These are phyloP conservation scores for Geranomyces michiganensis DNA, from an alignment of 192 early-diverging fungal genomes.

Conservation along the genomic window DNA sequence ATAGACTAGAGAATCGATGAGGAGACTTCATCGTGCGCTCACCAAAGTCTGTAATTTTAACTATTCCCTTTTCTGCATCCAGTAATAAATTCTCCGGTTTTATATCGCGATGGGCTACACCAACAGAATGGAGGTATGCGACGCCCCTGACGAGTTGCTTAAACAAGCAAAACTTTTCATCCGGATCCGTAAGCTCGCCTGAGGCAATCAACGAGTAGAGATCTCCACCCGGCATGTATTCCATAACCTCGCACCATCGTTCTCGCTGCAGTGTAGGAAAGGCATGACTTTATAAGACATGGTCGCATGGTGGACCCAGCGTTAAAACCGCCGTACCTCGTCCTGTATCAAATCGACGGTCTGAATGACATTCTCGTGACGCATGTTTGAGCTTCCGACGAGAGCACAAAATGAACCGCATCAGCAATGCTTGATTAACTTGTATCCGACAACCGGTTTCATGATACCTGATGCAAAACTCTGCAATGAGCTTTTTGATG, in stretches of 20 bases:
- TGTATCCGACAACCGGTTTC: too few species aligned
- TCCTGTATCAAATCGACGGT: constrained; percentile 95
- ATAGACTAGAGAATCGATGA: neutral
- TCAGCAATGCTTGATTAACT: neutral
- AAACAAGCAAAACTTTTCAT: constrained; percentile 56
- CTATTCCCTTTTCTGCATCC: constrained; percentile 44
- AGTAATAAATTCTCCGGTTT: constrained; percentile 62
- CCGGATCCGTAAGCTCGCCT: constrained; percentile 36
- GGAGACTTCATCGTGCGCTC: too few species aligned
- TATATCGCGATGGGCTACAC: constrained; percentile 57
- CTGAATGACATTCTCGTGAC: constrained; percentile 89
- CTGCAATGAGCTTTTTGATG: constrained; percentile 92
- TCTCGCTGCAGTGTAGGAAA: constrained; percentile 36
- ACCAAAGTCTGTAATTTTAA: constrained; percentile 66
- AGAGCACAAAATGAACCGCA: neutral
- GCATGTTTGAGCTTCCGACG: constrained; percentile 71
- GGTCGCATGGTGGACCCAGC: neutral
- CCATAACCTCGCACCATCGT: constrained; percentile 59
- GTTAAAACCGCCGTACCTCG: constrained; percentile 46
- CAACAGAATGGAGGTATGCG: constrained; percentile 55
- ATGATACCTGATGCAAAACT: constrained; percentile 84
- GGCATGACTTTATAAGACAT: neutral
- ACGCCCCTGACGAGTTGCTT: constrained; percentile 57
- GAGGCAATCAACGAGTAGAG: constrained; percentile 44
- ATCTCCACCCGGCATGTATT: constrained; percentile 61